Base-by-base conservation (phyloP, 768 basidiomycete genomes). In the Neoboletus brunneissimus region DNA sequence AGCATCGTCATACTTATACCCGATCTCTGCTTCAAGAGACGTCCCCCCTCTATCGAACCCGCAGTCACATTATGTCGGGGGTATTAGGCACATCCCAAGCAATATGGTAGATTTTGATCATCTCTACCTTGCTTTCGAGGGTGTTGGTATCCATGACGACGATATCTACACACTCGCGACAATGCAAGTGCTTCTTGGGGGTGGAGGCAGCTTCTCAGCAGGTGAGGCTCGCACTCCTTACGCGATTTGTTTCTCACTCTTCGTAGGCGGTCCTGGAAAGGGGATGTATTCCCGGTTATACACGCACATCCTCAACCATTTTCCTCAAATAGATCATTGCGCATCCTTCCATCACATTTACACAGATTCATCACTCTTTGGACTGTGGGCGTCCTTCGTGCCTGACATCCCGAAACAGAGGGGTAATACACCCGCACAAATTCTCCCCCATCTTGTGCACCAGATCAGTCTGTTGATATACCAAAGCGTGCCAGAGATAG, bases 201-300 rank as follows among this genome's bases (percentile, higher is more conserved):
- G 96, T 1, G 96, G 96, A 9, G 94, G 94, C 18, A 91, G 88
- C 70, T 99, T 99, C 80, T 97, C 94, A 35, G 96, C 96, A 16
- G 91, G 85, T 86, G 63, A 40, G 76, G 59, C 10, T 35, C 8
- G 34, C 16, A 3, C 42, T 51, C 20, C 16, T 47, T 32, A 22
- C 7, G 43, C 51, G 48, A 44, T 29, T 34, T 5, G 20, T 32
- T 38, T 55, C 58, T 53, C 51, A 62, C 51, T 37, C 48, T 50
- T 23, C 8, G 4, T 64, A 82, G 94, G 96, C 60, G 96, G 96
- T 4, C 96, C 96, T 3, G 96, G 96, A 16, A 98, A 98, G 77
- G 96, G 96, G 64, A 98, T 98, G 96, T 98, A 97, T 79, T 94
- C 94, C 34, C 88, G 96, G 25, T 76, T 98, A 29, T 98, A 98